Evolutionary conservation across 148 eudicot genomes (phyloP).

Genomic region (Chenopodium suecicum): DNA sequence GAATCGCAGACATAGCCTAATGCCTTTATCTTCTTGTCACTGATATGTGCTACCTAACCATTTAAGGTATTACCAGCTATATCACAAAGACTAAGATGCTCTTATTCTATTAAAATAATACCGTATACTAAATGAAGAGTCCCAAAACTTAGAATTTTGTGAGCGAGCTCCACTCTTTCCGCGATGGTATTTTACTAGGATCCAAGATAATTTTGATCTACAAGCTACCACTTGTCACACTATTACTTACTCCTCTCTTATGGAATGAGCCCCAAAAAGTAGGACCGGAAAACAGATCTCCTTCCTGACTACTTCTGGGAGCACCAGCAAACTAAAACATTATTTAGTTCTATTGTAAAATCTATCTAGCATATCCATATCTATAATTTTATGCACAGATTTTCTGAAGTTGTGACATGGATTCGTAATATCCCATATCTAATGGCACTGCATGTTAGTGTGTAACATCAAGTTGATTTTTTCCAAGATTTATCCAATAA

Average conservation of each 20-base stretch:
- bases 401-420: too few relatives aligned
- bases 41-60: neutral
- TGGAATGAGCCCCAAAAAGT: neutral
- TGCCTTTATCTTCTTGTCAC: neutral
- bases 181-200: neutral
- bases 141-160: neutral
- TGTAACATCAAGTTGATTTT: too few relatives aligned
- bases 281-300: neutral
- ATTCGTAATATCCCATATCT: too few relatives aligned
- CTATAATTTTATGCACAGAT: too few relatives aligned
- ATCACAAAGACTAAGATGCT: neutral
- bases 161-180: neutral
- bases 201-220: neutral
- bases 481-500: too few relatives aligned
- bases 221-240: too few relatives aligned
- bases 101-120: neutral
- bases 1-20: neutral
- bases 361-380: too few relatives aligned
- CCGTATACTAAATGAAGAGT: neutral
- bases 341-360: too few relatives aligned
- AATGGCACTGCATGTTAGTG: too few relatives aligned
- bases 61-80: too few relatives aligned
- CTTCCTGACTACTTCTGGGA: too few relatives aligned
- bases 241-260: neutral
- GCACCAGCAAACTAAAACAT: too few relatives aligned